phyloP scores from a whole-genome alignment of 441 rosid species.

The Hura crepitans region DNA sequence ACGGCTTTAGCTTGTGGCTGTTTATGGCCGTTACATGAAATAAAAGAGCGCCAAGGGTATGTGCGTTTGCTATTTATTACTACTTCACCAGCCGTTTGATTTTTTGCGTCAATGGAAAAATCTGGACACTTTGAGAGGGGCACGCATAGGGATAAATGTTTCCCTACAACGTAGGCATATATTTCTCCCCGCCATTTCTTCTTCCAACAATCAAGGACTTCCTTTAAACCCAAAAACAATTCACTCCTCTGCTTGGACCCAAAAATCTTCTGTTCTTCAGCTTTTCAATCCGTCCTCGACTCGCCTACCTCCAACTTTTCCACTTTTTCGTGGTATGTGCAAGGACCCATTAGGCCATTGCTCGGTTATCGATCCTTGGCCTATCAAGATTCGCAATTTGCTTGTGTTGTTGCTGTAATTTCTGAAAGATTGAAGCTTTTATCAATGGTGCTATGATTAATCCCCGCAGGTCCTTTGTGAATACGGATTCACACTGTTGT shows the following conservation, averaged over 20 bases:
- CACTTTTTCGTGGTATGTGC: conserved; percentile 19
- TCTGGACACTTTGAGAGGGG: background rate
- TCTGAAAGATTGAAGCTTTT: background rate
- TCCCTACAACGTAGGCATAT: conserved; percentile 39
- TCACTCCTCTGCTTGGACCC: conserved; percentile 15
- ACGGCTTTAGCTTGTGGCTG: background rate
- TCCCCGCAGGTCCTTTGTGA: conserved; percentile 16
- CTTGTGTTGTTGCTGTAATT: background rate
- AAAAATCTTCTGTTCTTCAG: background rate
- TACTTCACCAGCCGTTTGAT: background rate
- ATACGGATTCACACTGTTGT: background rate
- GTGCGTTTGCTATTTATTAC: background rate
- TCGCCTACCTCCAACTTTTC: conserved; percentile 20
- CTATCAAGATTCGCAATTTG: conserved; percentile 3
- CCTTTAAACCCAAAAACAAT: conserved; percentile 29
- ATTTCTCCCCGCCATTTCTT: conserved; percentile 57
- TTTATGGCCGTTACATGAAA: background rate
- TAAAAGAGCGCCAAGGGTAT: too few relatives aligned
- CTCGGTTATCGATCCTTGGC: conserved; percentile 12
- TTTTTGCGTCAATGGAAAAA: background rate
- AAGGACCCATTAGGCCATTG: conserved; percentile 7
- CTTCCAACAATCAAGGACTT: conserved; percentile 41
- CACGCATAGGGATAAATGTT: too few relatives aligned
- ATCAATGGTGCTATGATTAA: conserved; percentile 33
- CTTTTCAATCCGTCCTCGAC: background rate